Conservation (phyloP, 208 protist species). For the Acanthamoeba lugdunensis region DNA sequence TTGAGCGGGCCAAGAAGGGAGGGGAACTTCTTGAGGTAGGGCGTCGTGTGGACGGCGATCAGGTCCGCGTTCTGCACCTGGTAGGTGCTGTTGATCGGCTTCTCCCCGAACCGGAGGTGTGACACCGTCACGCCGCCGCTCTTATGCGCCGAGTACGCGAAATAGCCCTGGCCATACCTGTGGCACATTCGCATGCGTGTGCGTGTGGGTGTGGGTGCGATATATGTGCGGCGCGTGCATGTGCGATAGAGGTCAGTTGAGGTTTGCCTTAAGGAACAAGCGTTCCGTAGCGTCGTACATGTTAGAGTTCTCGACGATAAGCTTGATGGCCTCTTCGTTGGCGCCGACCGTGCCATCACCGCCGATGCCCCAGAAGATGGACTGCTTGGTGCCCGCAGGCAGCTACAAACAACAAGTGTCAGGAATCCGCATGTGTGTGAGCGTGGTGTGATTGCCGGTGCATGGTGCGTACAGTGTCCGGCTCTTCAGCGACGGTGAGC, state of each 20-base stretch:
- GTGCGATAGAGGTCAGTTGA: no score
- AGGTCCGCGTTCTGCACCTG: slow-evolving; percentile 86
- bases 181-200: no score
- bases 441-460: no score
- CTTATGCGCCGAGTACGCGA: slow-evolving; percentile 88
- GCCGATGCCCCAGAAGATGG: slow-evolving; percentile 87
- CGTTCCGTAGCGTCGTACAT: neutral
- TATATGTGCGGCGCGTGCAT: no score
- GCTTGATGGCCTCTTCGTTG: slow-evolving; percentile 89
- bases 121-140: slow-evolving; percentile 86
- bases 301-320: slow-evolving; percentile 80
- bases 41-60: slow-evolving; percentile 84
- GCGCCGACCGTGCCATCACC: slow-evolving; percentile 89
- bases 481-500: slow-evolving; percentile 70
- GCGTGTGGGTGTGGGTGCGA: no score
- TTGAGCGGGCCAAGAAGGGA: slow-evolving; percentile 79
- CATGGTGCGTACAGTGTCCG: slow-evolving; percentile 78
- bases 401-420: neutral
- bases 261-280: no score
- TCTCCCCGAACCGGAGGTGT: slow-evolving; percentile 87
- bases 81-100: slow-evolving; percentile 86
- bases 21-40: slow-evolving; percentile 84
- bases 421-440: no score
- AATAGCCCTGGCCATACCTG: slow-evolving; percentile 85
- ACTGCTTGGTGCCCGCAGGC: slow-evolving; percentile 80